Base-by-base conservation (phyloP, 495 filamentous ascomycete species). In the Xylaria cubensis region DNA sequence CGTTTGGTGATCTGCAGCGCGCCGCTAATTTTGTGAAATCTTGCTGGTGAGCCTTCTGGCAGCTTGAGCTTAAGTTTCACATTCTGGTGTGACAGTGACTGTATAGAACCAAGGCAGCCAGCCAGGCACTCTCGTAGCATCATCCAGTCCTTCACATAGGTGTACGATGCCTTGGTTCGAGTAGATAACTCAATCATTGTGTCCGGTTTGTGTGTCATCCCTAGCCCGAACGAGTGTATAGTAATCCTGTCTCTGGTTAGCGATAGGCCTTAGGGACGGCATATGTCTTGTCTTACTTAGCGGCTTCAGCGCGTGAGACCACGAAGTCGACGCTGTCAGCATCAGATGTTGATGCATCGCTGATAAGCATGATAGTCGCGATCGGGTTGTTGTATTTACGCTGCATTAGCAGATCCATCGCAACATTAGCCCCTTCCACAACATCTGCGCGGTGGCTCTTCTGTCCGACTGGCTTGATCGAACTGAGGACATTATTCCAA, bases 71-170 rank as follows among this genome's bases (percentile, higher is more conserved):
- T 98, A 62, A 99, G 87, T 82, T 97, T 98, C 69, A 95, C 96
- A 78, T 98, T 99, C 80, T 98, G 97, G 82, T 99, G 96, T n/a
- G 97, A 98, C 24, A 94, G 91, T 0, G 93, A 94, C 81, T 99
- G 96, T 75, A 98, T 85, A n/a, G 94, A 90, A 51, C 96, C 96
- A 46, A 99, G 82, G 78, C 97, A 98, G 32, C 96, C 96, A 21
- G 96, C 97, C 59, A 98, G 88, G 81, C 97, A 99, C 80, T 99
- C 96, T 24, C 96, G 91, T 42, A 99, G 87, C 95, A 98, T 98
- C 96, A 98, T 99, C 96, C 96, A 99, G 79, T 99, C 96, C 81
- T 98, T 98, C 76, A 98, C 95, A 77, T 98, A 99, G 6, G 94
- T 95, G 76, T 98, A 99, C 21, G 94, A 95, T 4, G 95, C 96